Evolutionary conservation across 805 yeast genomes (phyloP).

Genomic region (Millerago galiae): DNA sequence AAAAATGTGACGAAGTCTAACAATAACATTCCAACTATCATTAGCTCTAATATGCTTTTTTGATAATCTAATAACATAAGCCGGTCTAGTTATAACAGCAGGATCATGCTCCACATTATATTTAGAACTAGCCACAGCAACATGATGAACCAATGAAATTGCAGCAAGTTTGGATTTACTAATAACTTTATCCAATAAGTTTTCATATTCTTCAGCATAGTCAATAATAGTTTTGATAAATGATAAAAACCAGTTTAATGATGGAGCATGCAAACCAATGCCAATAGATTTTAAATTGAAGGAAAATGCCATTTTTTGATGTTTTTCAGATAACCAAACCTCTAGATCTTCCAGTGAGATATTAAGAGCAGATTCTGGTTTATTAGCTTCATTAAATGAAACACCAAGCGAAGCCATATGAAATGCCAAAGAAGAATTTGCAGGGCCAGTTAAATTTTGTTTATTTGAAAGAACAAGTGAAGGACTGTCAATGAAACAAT

Average conservation of each 20-base stretch:
- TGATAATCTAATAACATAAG: slow-evolving; percentile 68
- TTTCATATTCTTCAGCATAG: background rate
- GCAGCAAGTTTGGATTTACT: slow-evolving; percentile 15
- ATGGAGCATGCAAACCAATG: slow-evolving; percentile 26
- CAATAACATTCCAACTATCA: slow-evolving; percentile 83
- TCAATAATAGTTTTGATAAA: slow-evolving; percentile 10
- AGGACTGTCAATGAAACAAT: slow-evolving; percentile 12
- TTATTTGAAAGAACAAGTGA: slow-evolving; percentile 19
- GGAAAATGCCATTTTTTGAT: slow-evolving; percentile 14
- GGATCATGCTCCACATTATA: slow-evolving; percentile 74
- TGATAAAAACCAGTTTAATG: slow-evolving; percentile 28
- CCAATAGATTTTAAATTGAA: slow-evolving; percentile 26
- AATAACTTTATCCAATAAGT: background rate
- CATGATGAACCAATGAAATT: slow-evolving; percentile 33
- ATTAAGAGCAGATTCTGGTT: slow-evolving; percentile 1
- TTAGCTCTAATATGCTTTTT: slow-evolving; percentile 69
- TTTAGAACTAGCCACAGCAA: slow-evolving; percentile 41
- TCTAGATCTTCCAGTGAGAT: slow-evolving; percentile 20
- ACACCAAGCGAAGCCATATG: slow-evolving; percentile 11
- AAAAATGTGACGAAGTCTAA: slow-evolving; percentile 70
- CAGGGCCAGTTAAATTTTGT: slow-evolving; percentile 12
- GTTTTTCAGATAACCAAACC: slow-evolving; percentile 25
- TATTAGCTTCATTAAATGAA: background rate
- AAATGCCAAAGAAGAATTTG: slow-evolving; percentile 12
- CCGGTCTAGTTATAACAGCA: slow-evolving; percentile 82